Conservation (phyloP, 805 yeast species). For the Wickerhamiella brachini region DNA sequence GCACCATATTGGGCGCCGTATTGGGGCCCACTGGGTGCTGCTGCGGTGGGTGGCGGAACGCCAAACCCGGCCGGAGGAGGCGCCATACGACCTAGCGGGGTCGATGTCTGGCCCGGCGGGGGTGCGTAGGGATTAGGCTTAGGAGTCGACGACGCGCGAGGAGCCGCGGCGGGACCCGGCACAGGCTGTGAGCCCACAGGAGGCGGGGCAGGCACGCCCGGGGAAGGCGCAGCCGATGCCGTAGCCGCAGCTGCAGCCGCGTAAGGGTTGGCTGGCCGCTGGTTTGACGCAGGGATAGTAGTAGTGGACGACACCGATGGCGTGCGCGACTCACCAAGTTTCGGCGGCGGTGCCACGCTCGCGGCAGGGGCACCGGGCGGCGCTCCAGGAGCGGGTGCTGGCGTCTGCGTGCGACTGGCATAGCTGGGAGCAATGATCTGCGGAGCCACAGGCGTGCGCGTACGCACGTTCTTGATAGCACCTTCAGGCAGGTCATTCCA, state of each 20-base stretch:
- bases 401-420: slow-evolving; percentile 1
- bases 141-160: slow-evolving; percentile 18
- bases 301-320: background rate
- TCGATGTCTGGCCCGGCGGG: slow-evolving; percentile 2
- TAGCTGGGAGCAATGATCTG: slow-evolving; percentile 2
- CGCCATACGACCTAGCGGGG: background rate
- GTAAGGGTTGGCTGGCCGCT: slow-evolving; percentile 4
- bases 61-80: slow-evolving; percentile 3
- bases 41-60: slow-evolving; percentile 15
- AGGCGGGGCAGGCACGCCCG: slow-evolving; percentile 11
- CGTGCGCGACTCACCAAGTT: background rate
- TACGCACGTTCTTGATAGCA: slow-evolving; percentile 4
- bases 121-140: slow-evolving; percentile 13
- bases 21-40: slow-evolving; percentile 10
- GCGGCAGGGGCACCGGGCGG: slow-evolving; percentile 5
- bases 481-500: slow-evolving; percentile 20
- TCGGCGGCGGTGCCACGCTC: slow-evolving; percentile 1
- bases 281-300: background rate
- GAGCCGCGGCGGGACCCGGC: slow-evolving; percentile 15
- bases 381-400: slow-evolving; percentile 3
- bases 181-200: slow-evolving; percentile 11
- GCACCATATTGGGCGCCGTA: background rate
- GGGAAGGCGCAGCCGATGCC: slow-evolving; percentile 3
- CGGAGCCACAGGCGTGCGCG: slow-evolving; percentile 16
- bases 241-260: slow-evolving; percentile 7